Evolutionary conservation across 1,139 yeast species (phyloP).

Genomic region (Candida pseudocylindracea): DNA sequence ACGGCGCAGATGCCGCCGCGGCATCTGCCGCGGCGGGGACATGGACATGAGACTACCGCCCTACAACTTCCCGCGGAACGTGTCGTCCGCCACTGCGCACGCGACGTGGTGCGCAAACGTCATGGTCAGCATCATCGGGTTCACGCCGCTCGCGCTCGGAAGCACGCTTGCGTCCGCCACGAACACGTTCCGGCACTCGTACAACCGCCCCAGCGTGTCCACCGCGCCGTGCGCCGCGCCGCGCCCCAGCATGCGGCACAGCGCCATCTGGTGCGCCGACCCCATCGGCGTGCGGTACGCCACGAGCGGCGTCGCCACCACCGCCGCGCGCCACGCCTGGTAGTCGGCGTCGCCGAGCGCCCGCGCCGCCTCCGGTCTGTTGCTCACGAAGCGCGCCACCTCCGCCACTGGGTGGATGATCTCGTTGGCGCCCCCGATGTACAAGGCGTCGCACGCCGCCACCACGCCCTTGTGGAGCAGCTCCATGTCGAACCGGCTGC

Average conservation of each 20-base stretch:
- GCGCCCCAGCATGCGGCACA: constrained; percentile 30
- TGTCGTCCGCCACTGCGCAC: constrained; percentile 13
- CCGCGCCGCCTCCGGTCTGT: constrained; percentile 19
- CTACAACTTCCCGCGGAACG: constrained; percentile 2
- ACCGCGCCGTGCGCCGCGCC: constrained; percentile 26
- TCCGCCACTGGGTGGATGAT: constrained; percentile 16
- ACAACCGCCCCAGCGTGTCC: constrained; percentile 23
- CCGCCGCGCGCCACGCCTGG: constrained; percentile 17
- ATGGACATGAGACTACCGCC: too few species aligned
- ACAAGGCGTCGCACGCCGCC: constrained; percentile 21
- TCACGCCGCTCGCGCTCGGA: constrained; percentile 40
- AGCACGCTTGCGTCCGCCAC: constrained; percentile 35
- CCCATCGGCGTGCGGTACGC: constrained; percentile 16
- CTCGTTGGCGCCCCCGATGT: constrained; percentile 27
- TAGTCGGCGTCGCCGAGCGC: constrained; percentile 20
- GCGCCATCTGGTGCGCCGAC: constrained; percentile 40
- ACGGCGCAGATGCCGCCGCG: too few species aligned
- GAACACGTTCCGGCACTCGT: constrained; percentile 27
- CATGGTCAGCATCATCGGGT: constrained; percentile 27
- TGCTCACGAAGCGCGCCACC: constrained; percentile 16
- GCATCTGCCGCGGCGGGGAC: too few species aligned
- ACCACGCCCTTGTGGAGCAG: constrained; percentile 19
- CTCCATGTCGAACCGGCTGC: constrained; percentile 19
- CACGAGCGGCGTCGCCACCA: constrained; percentile 9
- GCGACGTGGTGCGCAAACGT: constrained; percentile 17